A percentile compares a stretch with the other conserved stretches of the same genome.
These are phyloP conservation scores for Phalaenopsis hybrid DNA, from an alignment of 116 monocot species.

Conservation along the genomic window DNA sequence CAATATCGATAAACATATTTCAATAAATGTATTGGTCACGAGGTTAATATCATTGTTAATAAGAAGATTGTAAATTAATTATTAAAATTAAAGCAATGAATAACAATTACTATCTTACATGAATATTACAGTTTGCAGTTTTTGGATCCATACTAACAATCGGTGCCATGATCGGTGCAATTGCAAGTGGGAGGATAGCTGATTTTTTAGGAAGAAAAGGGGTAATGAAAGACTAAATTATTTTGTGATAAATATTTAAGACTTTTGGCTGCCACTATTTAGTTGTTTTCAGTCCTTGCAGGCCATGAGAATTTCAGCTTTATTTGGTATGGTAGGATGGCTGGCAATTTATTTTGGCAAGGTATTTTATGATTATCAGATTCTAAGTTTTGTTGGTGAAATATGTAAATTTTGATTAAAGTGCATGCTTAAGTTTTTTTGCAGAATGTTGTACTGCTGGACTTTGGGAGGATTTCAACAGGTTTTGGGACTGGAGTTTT, in stretches of 20 bases:
- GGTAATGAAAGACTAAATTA: slow-evolving; percentile 19
- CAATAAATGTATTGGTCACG: too few relatives aligned
- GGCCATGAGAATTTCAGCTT: slow-evolving; percentile 57
- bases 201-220: slow-evolving; percentile 57
- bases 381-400: not conserved
- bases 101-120: not conserved
- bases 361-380: slow-evolving; percentile 22
- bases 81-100: not conserved
- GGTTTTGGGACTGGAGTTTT: slow-evolving; percentile 65
- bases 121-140: slow-evolving; percentile 35
- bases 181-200: slow-evolving; percentile 41
- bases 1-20: too few relatives aligned
- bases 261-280: not conserved
- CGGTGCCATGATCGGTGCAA: slow-evolving; percentile 66
- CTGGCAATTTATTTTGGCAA: slow-evolving; percentile 52
- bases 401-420: not conserved
- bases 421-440: not conserved
- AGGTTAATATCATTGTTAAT: too few relatives aligned
- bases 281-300: slow-evolving; percentile 13
- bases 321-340: slow-evolving; percentile 59
- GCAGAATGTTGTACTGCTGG: slow-evolving; percentile 42
- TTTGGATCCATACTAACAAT: slow-evolving; percentile 63
- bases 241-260: not conserved
- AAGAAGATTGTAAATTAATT: too few relatives aligned
- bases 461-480: slow-evolving; percentile 46